Conservation (phyloP, 192 early-diverging fungal genomes). For the Paraglomus brasilianum region DNA sequence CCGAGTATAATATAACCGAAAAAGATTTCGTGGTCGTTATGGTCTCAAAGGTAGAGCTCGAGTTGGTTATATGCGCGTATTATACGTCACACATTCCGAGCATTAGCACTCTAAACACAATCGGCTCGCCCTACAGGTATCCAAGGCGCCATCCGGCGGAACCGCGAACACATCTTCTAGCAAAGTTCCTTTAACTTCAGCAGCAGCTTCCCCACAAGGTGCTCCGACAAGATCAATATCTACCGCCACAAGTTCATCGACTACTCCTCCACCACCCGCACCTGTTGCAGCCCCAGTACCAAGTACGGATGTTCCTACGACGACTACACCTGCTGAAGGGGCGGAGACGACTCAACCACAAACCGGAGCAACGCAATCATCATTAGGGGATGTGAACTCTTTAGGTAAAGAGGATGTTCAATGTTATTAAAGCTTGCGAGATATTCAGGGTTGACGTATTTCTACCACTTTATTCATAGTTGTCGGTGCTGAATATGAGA, state of each 20-base stretch:
- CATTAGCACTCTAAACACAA: background rate
- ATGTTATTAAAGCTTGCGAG: background rate
- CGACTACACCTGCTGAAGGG: conserved; percentile 43
- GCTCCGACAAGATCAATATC: conserved; percentile 40
- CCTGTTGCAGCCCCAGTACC: conserved; percentile 41
- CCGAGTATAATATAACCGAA: conserved; percentile 75
- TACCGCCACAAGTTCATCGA: conserved; percentile 28
- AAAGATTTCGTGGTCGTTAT: conserved; percentile 96
- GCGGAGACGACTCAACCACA: background rate
- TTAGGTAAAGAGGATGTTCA: background rate
- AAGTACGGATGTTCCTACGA: conserved; percentile 39
- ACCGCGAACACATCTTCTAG: conserved; percentile 39
- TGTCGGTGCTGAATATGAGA: conserved; percentile 77
- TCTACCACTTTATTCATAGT: conserved; percentile 44
- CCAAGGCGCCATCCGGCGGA: background rate
- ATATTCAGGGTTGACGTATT: background rate
- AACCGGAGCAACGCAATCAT: background rate
- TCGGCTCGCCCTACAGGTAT: background rate
- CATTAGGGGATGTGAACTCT: background rate
- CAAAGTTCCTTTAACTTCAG: conserved; percentile 37
- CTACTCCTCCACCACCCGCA: conserved; percentile 38
- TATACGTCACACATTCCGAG: too few species aligned
- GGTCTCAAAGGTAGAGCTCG: conserved; percentile 74
- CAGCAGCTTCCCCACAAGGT: conserved; percentile 44
- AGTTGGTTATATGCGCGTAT: background rate